Conservation (phyloP, 2,329 filamentous ascomycete species). For the Leptodontidium sp. region DNA sequence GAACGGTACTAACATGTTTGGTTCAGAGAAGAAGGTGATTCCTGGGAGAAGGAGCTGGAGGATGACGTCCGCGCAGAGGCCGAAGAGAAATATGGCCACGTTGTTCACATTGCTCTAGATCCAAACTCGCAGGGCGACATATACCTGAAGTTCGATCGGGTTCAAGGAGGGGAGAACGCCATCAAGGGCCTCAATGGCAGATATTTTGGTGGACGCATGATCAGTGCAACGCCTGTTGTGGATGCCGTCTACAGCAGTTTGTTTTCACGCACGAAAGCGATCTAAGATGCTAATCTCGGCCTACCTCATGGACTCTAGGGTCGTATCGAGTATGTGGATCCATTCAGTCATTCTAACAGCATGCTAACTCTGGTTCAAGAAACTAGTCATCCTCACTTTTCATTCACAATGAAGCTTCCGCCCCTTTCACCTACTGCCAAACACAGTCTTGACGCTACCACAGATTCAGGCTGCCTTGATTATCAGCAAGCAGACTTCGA, state of each 20-base stretch:
- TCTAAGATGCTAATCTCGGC: conserved; percentile 60
- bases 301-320: conserved; percentile 39
- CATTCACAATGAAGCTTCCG: background rate
- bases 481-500: background rate
- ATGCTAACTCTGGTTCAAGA: conserved; percentile 16
- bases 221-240: conserved; percentile 94
- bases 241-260: conserved; percentile 98
- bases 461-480: background rate
- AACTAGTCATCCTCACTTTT: background rate
- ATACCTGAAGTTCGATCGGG: conserved; percentile 97
- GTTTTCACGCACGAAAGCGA: conserved; percentile 86
- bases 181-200: conserved; percentile 97
- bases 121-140: conserved; percentile 94
- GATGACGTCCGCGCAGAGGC: conserved; percentile 93
- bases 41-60: conserved; percentile 93
- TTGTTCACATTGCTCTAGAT: conserved; percentile 96
- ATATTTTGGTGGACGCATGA: conserved; percentile 92
- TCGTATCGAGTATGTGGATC: conserved; percentile 38
- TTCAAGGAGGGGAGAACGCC: conserved; percentile 94
- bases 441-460: background rate
- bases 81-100: conserved; percentile 93
- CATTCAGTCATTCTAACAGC: background rate
- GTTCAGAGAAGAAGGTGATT: conserved; percentile 80
- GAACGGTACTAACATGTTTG: conserved; percentile 46
- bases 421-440: background rate